These are phyloP conservation scores for Tolypocladium album DNA, from an alignment of 2,329 filamentous ascomycete genomes.

Conservation along the genomic window DNA sequence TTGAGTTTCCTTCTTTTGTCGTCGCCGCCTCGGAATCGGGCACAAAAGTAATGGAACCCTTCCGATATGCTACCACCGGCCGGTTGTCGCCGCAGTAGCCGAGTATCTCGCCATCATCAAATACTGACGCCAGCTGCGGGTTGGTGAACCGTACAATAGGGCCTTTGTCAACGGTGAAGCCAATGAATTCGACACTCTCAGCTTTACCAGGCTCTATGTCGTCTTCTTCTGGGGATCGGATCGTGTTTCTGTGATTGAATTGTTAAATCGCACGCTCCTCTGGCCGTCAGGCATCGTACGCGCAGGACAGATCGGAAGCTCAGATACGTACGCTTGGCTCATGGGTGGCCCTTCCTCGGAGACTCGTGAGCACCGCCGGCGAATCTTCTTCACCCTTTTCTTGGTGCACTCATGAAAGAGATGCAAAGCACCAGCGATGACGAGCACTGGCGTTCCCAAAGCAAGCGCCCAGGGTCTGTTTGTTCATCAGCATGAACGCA, in stretches of 20 bases:
- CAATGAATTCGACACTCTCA: constrained; percentile 26
- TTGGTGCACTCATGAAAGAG: constrained; percentile 30
- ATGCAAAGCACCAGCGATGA: constrained; percentile 43
- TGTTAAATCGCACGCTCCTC: constrained; percentile 4
- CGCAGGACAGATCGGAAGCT: neutral
- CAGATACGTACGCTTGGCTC: constrained; percentile 29
- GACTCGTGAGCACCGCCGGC: constrained; percentile 13
- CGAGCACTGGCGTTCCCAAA: constrained; percentile 47
- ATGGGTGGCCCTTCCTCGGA: constrained; percentile 21
- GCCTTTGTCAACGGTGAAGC: constrained; percentile 33
- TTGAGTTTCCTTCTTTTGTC: neutral
- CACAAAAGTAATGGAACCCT: constrained; percentile 21
- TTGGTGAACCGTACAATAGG: constrained; percentile 33
- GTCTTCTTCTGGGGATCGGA: constrained; percentile 20
- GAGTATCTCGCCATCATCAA: constrained; percentile 22
- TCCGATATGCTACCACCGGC: constrained; percentile 28
- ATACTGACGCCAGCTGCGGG: constrained; percentile 18
- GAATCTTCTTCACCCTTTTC: constrained; percentile 23
- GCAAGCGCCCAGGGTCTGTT: constrained; percentile 45
- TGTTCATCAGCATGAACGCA: neutral
- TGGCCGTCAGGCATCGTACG: neutral
- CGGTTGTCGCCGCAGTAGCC: constrained; percentile 22
- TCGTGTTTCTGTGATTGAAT: constrained; percentile 19
- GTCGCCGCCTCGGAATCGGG: constrained; percentile 5
- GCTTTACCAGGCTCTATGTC: constrained; percentile 21